Percentiles rank a stretch among this genome's conserved stretches.
These are phyloP conservation scores for Aspergillus terreus DNA, from an alignment of 2,329 filamentous ascomycete genomes.

Conservation along the genomic window DNA sequence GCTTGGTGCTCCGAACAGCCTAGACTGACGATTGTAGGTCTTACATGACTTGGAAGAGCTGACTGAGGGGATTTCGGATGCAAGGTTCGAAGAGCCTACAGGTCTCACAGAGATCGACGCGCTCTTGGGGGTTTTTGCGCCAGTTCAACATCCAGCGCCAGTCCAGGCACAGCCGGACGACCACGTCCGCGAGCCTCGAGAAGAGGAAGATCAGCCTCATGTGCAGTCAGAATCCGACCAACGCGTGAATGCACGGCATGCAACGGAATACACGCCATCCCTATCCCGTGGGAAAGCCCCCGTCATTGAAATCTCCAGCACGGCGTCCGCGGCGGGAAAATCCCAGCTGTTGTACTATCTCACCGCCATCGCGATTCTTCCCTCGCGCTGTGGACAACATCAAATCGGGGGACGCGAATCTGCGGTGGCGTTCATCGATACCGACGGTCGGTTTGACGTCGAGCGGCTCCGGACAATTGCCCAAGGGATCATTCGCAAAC, in stretches of 20 bases:
- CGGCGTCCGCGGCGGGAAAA: conserved; percentile 52
- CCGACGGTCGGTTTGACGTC: conserved; percentile 53
- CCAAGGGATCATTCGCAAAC: conserved; percentile 21
- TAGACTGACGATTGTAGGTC: conserved; percentile 15
- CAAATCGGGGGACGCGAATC: conserved; percentile 44
- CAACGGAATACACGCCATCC: background rate
- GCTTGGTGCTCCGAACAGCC: conserved; percentile 1
- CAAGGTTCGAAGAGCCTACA: conserved; percentile 26
- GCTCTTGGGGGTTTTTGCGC: conserved; percentile 36
- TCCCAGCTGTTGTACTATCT: conserved; percentile 58
- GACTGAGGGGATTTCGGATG: conserved; percentile 14
- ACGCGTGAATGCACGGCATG: background rate
- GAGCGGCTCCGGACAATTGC: conserved; percentile 39
- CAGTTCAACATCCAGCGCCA: conserved; percentile 9
- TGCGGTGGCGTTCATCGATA: conserved; percentile 55
- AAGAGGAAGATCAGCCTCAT: no score
- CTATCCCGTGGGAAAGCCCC: conserved; percentile 21
- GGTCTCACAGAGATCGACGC: conserved; percentile 48
- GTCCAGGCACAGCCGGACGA: conserved; percentile 4
- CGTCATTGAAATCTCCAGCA: conserved; percentile 54
- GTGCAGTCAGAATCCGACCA: no score
- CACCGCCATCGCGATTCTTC: conserved; percentile 50
- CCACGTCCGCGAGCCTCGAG: background rate
- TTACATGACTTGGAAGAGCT: conserved; percentile 28
- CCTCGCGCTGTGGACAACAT: conserved; percentile 28